Evolutionary conservation across 169 alveolate species (phyloP), one percentile per base, ranked within the genome.

Genomic region (Sarcocystis neurona): DNA sequence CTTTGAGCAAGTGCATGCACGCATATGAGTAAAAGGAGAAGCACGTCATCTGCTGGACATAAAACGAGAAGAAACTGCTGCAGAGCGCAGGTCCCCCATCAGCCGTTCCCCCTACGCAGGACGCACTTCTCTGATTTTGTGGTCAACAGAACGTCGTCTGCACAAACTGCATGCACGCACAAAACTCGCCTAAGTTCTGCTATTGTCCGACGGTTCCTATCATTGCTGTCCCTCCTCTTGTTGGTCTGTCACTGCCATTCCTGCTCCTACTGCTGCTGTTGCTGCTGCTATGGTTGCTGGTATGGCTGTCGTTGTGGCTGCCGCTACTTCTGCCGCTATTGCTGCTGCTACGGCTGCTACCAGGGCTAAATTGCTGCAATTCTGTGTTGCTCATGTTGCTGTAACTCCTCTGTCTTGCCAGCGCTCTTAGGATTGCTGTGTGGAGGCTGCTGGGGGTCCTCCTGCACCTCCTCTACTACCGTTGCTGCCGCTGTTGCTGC

Each of bases 221-320:
- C n/a, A n/a, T n/a, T n/a, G n/a, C n/a, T n/a, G n/a, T n/a, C n/a
- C n/a, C n/a, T n/a, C n/a, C n/a, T n/a, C n/a, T n/a, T n/a, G n/a
- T n/a, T n/a, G n/a, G n/a, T n/a, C n/a, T n/a, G 50, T 15, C 41
- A 44, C 47, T n/a, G 70, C 86, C 23, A 48, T 23, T 44, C 48
- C 66, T 20, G 86, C 47, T 46, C 47, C 86, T 78, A 72, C 66
- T 44, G 86, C 86, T 78, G 86, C 48, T 10, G 86, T n/a, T 75
- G 53, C 27, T 2, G 84, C 0, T 75, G 84, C 60, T 75, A 60
- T 60, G 8, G 58, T 44, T 37, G 84, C 84, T 75, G 84, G 63
- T 12, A 60, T 5, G 34, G 58, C 2, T 20, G 63, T 27, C 30
- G 60, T 4, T 37, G 84, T 4, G 15, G 84, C 34, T 75, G 84